Evolutionary conservation across 495 filamentous ascomycete genomes (phyloP), one percentile per base, ranked within the genome.

Genomic region (Extremus antarcticus): DNA sequence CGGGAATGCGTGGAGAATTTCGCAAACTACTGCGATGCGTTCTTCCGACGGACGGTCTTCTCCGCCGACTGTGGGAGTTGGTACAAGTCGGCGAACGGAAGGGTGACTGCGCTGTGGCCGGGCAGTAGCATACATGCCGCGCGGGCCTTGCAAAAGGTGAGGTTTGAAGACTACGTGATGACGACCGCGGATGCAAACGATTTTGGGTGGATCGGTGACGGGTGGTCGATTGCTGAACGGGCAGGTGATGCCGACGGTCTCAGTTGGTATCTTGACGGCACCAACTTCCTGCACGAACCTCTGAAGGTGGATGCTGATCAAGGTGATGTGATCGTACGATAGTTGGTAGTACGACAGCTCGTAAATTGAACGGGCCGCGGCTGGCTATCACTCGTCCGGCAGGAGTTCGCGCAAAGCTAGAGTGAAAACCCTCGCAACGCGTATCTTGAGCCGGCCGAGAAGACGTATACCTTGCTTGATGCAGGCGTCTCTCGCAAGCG

Each of bases 31-130:
- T 19, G 21, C 13, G 53, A 56, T 46, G 25, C 43, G 40, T 38
- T 56, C 19, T 24, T 43, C 21, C 41, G 56, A 39, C 25, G 41
- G 9, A 43, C 48, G 15, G 41, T 47, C 38, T 60, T 45, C 41
- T 50, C 46, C 21, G 53, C 24, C 8, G 38, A 29, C 17, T 60
- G 57, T 35, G 23, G 47, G 38, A 51, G 46, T 22, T 60, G 57
- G 57, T 60, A 51, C 57, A 60, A 60, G 48, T 22, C 22, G 2
- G 40, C 29, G 24, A 47, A 60, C 32, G 57, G 57, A 1, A 51
- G 40, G 20, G 40, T 56, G 3, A n/a, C n/a, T n/a, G 47, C 53
- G 17, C 32, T 43, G 19, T 40, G 24, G 16, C 51, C 43, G 16
- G 56, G 49, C 2, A 25, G 43, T 16, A 54, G 56, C 23, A 51